Evolutionary conservation across 2,329 filamentous ascomycete genomes (phyloP).

Genomic region (Fusarium sp.): DNA sequence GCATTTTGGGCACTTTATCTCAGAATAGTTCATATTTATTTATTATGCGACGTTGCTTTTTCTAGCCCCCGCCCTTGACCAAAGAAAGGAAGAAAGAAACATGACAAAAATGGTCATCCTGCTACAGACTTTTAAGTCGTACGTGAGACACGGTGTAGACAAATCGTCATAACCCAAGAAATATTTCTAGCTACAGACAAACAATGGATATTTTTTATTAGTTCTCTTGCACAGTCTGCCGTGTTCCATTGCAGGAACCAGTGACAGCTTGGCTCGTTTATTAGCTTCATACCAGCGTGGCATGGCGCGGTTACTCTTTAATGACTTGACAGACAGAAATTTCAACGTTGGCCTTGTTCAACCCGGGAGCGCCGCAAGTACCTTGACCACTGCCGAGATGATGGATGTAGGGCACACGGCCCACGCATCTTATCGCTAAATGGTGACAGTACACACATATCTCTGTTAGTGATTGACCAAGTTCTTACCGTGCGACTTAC

Average conservation of each 20-base stretch:
- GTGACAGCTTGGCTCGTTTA: slow-evolving; percentile 23
- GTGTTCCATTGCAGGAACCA: slow-evolving; percentile 9
- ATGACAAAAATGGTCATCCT: slow-evolving; percentile 5
- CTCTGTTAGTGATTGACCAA: slow-evolving; percentile 28
- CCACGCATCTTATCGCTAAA: slow-evolving; percentile 13
- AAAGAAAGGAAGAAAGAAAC: background rate
- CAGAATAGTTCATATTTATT: slow-evolving; percentile 13
- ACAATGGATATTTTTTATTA: background rate
- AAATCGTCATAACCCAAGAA: slow-evolving; percentile 8
- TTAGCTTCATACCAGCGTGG: slow-evolving; percentile 31
- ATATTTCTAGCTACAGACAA: background rate
- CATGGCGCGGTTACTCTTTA: slow-evolving; percentile 7
- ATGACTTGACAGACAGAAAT: slow-evolving; percentile 35
- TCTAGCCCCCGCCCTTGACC: slow-evolving; percentile 1
- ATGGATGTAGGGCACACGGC: slow-evolving; percentile 32
- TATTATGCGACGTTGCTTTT: slow-evolving; percentile 33
- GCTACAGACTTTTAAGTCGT: background rate
- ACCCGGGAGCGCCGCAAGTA: slow-evolving; percentile 36
- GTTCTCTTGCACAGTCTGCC: slow-evolving; percentile 22
- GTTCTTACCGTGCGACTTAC: slow-evolving; percentile 17
- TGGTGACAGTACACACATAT: background rate
- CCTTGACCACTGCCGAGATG: slow-evolving; percentile 35
- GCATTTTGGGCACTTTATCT: slow-evolving; percentile 15
- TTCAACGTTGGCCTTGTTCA: slow-evolving; percentile 30
- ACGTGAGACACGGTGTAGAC: slow-evolving; percentile 24